Base-by-base conservation (phyloP, 805 yeast species). In the Metschnikowia hibisci region DNA sequence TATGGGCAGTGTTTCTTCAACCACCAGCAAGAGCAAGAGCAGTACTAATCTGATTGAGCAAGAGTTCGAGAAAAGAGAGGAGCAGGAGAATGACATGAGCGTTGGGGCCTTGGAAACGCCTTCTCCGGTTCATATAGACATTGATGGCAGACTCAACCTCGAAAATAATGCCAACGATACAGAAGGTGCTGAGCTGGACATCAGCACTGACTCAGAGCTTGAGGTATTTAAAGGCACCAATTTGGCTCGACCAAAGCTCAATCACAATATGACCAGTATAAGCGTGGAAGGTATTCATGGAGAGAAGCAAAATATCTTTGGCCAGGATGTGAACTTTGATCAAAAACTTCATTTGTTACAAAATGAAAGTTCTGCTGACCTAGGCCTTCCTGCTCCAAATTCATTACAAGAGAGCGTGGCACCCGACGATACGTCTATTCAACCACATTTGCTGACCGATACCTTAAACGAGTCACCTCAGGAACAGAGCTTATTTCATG, bases 321-420 rank as follows among this genome's bases (percentile, higher is more conserved):
- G 54, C 2, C 55, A 52, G 4, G 61, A 52, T 11, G 43, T 53
- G 3, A 46, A 48, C 28, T 64, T 57, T 34, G 58, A 50, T 1
- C 67, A 61, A 35, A 47, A 57, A 29, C 46, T 63, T 11, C 63
- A 66, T 2, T 51, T 63, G 29, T 48, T 64, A 31, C 47, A 52
- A 23, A 54, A 61, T 41, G 53, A 50, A 18, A 63, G 66, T 34
- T 31, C 22, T 28, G 55, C 46, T 14, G 52, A 48, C 9, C 46
- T 41, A 42, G 54, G 32, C 13, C 50, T 33, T 20, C 44, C 12
- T 41, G 42, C n/a, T 16, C 35, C 36, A 30, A 20, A 23, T 6
- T 9, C 27, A 11, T 30, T 22, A 9, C 38, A 16, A 12, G 32
- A 32, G 34, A 33, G 22, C 16, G 32, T 39, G 8, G 42, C 30